Conservation (phyloP, 2,329 filamentous ascomycete species). For the Leptosphaerulina australis region DNA sequence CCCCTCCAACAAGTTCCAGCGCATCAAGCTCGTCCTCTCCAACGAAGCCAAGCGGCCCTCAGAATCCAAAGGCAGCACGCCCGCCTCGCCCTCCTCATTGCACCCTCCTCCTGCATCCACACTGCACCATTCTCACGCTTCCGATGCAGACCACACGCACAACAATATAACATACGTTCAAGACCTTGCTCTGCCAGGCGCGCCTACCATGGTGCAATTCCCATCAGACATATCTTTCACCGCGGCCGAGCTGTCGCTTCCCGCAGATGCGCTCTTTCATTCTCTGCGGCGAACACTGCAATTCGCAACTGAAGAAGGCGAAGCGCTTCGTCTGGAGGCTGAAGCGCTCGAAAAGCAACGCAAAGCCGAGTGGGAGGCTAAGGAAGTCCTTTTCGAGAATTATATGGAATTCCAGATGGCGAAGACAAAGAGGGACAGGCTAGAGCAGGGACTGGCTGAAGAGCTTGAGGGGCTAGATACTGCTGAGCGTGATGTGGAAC, state of each 20-base stretch:
- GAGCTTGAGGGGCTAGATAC: constrained; percentile 37
- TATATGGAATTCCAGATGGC: constrained; percentile 72
- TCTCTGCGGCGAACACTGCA: constrained; percentile 67
- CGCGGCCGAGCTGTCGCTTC: constrained; percentile 66
- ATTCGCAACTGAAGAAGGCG: constrained; percentile 73
- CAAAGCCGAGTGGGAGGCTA: constrained; percentile 77
- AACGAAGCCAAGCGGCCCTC: constrained; percentile 40
- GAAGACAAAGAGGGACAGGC: constrained; percentile 35
- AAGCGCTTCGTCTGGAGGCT: constrained; percentile 68
- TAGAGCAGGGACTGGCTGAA: constrained; percentile 43
- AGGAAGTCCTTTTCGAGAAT: constrained; percentile 79
- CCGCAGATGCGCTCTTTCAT: constrained; percentile 71
- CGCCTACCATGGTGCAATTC: constrained; percentile 60
- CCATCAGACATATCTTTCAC: constrained; percentile 66
- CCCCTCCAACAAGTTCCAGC: constrained; percentile 54
- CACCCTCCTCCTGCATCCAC: constrained; percentile 34
- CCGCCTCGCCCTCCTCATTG: constrained; percentile 42
- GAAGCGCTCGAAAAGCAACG: constrained; percentile 69
- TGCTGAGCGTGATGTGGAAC: constrained; percentile 47
- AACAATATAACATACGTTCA: constrained; percentile 66
- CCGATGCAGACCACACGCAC: constrained; percentile 53
- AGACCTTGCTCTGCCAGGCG: constrained; percentile 64
- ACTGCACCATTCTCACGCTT: constrained; percentile 21
- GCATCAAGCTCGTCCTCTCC: constrained; percentile 52
- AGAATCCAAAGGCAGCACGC: constrained; percentile 43